A percentile compares a stretch with the other conserved stretches of the same genome.
Evolutionary conservation across 2,329 filamentous ascomycete genomes (phyloP).

Genomic region (Bipolaris sorokiniana): DNA sequence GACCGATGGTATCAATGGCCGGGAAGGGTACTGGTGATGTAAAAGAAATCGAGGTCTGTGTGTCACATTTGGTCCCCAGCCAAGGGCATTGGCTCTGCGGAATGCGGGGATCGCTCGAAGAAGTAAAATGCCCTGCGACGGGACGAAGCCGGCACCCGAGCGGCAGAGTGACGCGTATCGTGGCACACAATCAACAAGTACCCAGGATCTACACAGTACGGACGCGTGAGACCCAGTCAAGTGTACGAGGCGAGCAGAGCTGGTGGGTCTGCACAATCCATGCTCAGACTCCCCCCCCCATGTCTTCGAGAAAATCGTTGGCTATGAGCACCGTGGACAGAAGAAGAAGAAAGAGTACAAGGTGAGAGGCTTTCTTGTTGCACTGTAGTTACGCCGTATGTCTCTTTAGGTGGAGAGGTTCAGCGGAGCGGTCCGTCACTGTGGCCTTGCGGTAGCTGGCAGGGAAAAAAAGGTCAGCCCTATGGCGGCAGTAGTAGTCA

Average conservation of each 20-base stretch:
- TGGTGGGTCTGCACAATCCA: neutral
- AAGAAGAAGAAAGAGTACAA: constrained; percentile 17
- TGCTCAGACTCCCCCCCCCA: neutral
- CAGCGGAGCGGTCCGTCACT: constrained; percentile 13
- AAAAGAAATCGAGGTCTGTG: neutral
- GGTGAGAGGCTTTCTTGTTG: constrained; percentile 19
- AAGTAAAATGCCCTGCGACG: constrained; percentile 12
- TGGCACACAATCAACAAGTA: neutral
- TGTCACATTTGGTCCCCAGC: neutral
- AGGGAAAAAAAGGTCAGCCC: constrained; percentile 3
- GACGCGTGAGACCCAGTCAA: neutral
- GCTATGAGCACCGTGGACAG: constrained; percentile 9
- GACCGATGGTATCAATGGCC: neutral
- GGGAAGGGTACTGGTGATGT: neutral
- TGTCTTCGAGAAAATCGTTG: neutral
- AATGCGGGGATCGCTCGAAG: constrained; percentile 19
- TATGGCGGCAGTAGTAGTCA: constrained; percentile 9
- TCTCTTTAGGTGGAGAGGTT: constrained; percentile 7
- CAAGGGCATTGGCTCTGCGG: constrained; percentile 5
- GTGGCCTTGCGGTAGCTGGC: constrained; percentile 1
- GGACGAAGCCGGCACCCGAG: constrained; percentile 13
- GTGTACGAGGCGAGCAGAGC: neutral
- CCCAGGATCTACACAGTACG: neutral
- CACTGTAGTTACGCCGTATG: constrained; percentile 17
- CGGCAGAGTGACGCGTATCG: constrained; percentile 11